These are phyloP conservation scores for Puccinellia tenuiflora DNA, from an alignment of 176 grass and related monocot species.

Conservation along the genomic window DNA sequence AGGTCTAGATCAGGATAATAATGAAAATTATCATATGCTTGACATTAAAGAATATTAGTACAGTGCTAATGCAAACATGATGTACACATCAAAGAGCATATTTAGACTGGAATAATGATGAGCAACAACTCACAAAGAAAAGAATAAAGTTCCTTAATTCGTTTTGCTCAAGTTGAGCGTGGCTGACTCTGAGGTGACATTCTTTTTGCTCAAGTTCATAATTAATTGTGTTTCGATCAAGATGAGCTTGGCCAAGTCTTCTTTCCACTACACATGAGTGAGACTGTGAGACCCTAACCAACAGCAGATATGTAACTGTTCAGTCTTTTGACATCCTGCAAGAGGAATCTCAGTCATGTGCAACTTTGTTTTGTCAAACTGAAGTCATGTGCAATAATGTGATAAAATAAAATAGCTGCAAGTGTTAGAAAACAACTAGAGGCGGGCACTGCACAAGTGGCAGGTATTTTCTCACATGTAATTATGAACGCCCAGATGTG, in stretches of 20 bases:
- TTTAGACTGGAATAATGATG: not conserved
- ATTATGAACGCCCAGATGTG: not conserved
- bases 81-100: not conserved
- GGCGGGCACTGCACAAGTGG: not conserved
- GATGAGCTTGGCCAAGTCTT: not conserved
- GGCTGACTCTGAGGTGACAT: not conserved
- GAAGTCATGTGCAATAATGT: not conserved
- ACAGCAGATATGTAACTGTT: not conserved
- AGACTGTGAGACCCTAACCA: not conserved
- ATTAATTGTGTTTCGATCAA: not conserved
- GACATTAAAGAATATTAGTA: not conserved
- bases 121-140: not conserved
- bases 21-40: not conserved
- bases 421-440: not conserved
- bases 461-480: not conserved
- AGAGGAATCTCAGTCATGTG: not conserved
- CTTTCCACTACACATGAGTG: not conserved
- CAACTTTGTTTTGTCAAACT: not conserved
- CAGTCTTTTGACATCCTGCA: not conserved
- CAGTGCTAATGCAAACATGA: not conserved
- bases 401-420: not conserved
- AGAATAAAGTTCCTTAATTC: not conserved
- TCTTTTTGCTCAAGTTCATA: not conserved
- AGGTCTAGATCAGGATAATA: not conserved
- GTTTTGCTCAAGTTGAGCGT: not conserved